Evolutionary conservation across 441 rosid genomes (phyloP).

Genomic region (Aquilaria agallochum): DNA sequence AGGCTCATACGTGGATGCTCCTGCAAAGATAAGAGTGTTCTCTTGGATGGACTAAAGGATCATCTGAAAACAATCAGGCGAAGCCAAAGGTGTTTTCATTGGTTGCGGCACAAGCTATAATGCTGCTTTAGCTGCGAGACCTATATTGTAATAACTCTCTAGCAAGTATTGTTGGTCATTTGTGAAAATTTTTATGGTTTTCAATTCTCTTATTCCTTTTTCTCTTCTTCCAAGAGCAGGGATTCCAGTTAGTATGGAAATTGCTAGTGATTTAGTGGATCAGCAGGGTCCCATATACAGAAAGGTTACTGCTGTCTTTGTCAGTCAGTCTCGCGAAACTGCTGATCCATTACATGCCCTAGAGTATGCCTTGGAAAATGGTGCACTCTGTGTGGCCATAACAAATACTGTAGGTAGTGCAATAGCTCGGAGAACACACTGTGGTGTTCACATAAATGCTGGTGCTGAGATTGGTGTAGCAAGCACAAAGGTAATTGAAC

Average conservation of each 20-base stretch:
- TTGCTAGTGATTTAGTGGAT: conserved; percentile 94
- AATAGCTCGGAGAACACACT: conserved; percentile 86
- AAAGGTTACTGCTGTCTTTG: conserved; percentile 96
- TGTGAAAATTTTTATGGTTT: too few relatives aligned
- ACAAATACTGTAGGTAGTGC: conserved; percentile 97
- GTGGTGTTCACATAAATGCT: conserved; percentile 94
- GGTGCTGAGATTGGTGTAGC: conserved; percentile 98
- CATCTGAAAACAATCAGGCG: conserved; percentile 86
- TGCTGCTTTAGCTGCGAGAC: conserved; percentile 92
- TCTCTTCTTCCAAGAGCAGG: conserved; percentile 29
- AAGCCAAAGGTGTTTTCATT: conserved; percentile 63
- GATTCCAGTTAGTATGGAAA: conserved; percentile 93
- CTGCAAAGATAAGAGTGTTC: conserved; percentile 72
- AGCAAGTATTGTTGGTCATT: conserved; percentile 36
- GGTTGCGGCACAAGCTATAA: conserved; percentile 99
- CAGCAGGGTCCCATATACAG: conserved; percentile 93
- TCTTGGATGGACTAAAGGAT: conserved; percentile 94
- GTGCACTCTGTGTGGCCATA: conserved; percentile 94
- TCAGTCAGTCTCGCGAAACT: conserved; percentile 99
- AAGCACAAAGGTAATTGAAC: conserved; percentile 67
- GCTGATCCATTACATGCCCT: conserved; percentile 91
- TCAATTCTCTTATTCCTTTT: not conserved
- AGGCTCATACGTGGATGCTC: conserved; percentile 89
- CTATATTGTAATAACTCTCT: conserved; percentile 92
- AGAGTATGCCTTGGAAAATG: conserved; percentile 81